A percentile compares a stretch with the other conserved stretches of the same genome.
These are phyloP conservation scores for Arthrobotrys sphaeroides DNA, from an alignment of 2,329 filamentous ascomycete species.

Conservation along the genomic window DNA sequence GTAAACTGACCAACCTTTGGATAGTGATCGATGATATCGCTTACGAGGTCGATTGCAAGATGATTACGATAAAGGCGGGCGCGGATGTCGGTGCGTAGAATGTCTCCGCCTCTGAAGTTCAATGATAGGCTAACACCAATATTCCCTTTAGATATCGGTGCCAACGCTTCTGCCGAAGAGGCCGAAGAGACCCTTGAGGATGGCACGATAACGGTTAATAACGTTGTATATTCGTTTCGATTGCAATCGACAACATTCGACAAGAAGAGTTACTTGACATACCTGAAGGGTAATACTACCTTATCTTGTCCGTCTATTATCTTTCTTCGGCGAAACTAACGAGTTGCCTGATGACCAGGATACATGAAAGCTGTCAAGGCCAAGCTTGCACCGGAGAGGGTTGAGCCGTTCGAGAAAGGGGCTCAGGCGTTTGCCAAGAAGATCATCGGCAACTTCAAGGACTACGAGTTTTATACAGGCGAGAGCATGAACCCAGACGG, in stretches of 20 bases:
- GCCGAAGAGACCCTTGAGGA: slow-evolving; percentile 80
- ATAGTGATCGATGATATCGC: slow-evolving; percentile 75
- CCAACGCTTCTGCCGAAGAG: slow-evolving; percentile 96
- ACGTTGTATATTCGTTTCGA: slow-evolving; percentile 92
- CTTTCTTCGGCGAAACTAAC: not conserved
- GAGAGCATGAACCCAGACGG: slow-evolving; percentile 91
- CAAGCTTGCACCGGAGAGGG: slow-evolving; percentile 73
- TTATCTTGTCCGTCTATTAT: not conserved
- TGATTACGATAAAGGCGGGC: slow-evolving; percentile 76
- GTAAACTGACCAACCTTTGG: not conserved
- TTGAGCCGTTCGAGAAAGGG: slow-evolving; percentile 81
- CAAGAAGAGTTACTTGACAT: slow-evolving; percentile 84
- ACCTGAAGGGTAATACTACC: slow-evolving; percentile 78
- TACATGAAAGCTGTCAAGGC: slow-evolving; percentile 93
- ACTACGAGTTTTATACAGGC: slow-evolving; percentile 94
- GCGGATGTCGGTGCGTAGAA: slow-evolving; percentile 73
- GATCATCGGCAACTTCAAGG: slow-evolving; percentile 85
- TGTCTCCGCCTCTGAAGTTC: not conserved
- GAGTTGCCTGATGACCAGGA: slow-evolving; percentile 63
- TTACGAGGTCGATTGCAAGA: slow-evolving; percentile 91
- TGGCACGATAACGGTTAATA: slow-evolving; percentile 78
- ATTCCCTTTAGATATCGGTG: slow-evolving; percentile 77
- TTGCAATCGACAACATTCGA: slow-evolving; percentile 79
- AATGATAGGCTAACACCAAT: not conserved
- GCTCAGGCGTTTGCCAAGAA: slow-evolving; percentile 80